phyloP scores from a whole-genome alignment of 768 basidiomycete species.

The Amylocystis lapponica region DNA sequence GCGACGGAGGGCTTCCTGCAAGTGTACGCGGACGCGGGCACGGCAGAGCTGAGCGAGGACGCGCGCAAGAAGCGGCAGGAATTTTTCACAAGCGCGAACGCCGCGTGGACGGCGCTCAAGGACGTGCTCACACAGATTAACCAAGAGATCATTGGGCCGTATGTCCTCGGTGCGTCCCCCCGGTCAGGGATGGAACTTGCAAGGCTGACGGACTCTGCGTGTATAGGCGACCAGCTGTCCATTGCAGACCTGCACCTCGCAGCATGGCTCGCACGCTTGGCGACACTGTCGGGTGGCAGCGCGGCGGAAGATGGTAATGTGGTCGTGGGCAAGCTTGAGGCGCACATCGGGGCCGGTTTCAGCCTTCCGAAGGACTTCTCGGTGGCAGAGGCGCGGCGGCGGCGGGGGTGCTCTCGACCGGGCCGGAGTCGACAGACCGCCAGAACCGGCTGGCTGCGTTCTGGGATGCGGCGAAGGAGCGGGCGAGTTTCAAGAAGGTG shows the following conservation, averaged over 20 bases:
- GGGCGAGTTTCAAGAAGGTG: slow-evolving; percentile 70
- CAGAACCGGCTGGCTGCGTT: slow-evolving; percentile 58
- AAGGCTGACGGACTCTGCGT: neutral
- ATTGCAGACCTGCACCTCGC: slow-evolving; percentile 78
- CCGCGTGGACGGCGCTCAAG: slow-evolving; percentile 48
- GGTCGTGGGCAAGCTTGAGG: slow-evolving; percentile 47
- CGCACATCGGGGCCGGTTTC: slow-evolving; percentile 42
- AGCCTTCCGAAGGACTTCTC: slow-evolving; percentile 38
- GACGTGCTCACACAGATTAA: slow-evolving; percentile 42
- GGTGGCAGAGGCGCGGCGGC: slow-evolving; percentile 26
- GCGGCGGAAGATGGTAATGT: slow-evolving; percentile 44
- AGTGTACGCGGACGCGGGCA: slow-evolving; percentile 42
- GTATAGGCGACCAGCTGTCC: slow-evolving; percentile 79
- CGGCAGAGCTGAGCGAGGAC: slow-evolving; percentile 32
- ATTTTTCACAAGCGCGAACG: slow-evolving; percentile 45
- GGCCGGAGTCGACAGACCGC: slow-evolving; percentile 22
- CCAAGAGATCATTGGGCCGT: slow-evolving; percentile 60
- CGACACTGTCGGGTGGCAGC: slow-evolving; percentile 50
- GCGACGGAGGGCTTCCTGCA: slow-evolving; percentile 37
- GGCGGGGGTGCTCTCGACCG: slow-evolving; percentile 21
- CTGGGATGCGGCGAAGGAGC: slow-evolving; percentile 62
- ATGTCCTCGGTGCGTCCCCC: slow-evolving; percentile 48
- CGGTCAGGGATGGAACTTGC: neutral
- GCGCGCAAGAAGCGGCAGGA: slow-evolving; percentile 36
- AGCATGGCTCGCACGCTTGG: slow-evolving; percentile 65